phyloP scores from a whole-genome alignment of 805 yeast species.

The Candida boidinii region DNA sequence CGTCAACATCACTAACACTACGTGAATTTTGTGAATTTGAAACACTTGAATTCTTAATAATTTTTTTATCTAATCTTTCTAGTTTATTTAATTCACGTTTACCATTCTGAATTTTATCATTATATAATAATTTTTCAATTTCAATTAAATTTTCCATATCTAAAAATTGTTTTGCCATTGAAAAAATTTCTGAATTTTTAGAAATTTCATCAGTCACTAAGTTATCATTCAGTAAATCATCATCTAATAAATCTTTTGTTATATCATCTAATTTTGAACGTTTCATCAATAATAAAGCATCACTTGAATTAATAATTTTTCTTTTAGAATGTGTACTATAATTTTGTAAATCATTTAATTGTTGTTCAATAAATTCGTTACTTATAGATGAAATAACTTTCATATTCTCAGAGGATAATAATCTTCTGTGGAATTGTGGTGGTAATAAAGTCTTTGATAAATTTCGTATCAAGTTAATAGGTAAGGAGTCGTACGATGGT shows the following conservation, averaged over 20 bases:
- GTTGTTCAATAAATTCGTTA: slow-evolving; percentile 26
- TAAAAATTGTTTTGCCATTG: slow-evolving; percentile 9
- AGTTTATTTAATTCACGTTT: slow-evolving; percentile 6
- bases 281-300: slow-evolving; percentile 25
- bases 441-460: too few species aligned
- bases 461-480: too few species aligned
- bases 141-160: slow-evolving; percentile 17
- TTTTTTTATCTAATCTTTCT: slow-evolving; percentile 2
- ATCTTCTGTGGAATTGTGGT: too few species aligned
- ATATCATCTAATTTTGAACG: slow-evolving; percentile 15
- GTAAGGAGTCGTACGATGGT: too few species aligned
- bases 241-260: slow-evolving; percentile 8
- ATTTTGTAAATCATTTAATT: slow-evolving; percentile 25
- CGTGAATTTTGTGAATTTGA: too few species aligned
- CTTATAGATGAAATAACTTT: too few species aligned
- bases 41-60: too few species aligned
- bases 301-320: slow-evolving; percentile 22
- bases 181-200: slow-evolving; percentile 3
- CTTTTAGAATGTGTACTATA: slow-evolving; percentile 25
- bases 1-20: too few species aligned
- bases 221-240: neutral
- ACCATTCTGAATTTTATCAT: slow-evolving; percentile 9
- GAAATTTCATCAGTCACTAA: neutral
- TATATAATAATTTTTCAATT: slow-evolving; percentile 17
- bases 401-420: too few species aligned